Conservation (phyloP, 768 basidiomycete genomes). For the Hericium rajendrae region DNA sequence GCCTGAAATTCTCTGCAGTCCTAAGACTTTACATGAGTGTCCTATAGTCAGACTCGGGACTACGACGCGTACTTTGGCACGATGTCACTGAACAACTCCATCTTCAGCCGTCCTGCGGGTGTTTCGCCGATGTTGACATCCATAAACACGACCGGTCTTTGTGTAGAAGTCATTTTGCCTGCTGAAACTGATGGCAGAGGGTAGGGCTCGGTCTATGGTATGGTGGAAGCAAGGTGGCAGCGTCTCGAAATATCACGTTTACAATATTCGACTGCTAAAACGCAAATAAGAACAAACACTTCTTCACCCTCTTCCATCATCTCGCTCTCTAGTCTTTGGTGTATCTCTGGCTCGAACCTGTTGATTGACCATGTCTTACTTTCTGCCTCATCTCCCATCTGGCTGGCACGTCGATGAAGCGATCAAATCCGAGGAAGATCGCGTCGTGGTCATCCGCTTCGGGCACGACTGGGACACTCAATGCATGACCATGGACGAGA, state of each 20-base stretch:
- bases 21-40: conserved; percentile 29
- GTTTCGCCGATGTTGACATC: conserved; percentile 96
- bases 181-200: not conserved
- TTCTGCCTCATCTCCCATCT: conserved; percentile 78
- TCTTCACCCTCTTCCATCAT: not conserved
- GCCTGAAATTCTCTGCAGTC: conserved; percentile 96
- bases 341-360: not conserved
- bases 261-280: not conserved
- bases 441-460: conserved; percentile 89
- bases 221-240: not conserved
- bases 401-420: conserved; percentile 99
- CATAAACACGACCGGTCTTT: conserved; percentile 91
- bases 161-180: conserved; percentile 24
- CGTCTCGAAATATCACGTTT: not conserved
- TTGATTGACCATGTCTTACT: conserved; percentile 74
- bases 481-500: conserved; percentile 99
- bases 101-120: conserved; percentile 88
- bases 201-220: not conserved
- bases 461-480: conserved; percentile 90
- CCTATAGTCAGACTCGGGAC: not conserved
- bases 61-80: conserved; percentile 70
- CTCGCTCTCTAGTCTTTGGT: not conserved
- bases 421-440: conserved; percentile 95
- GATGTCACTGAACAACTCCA: conserved; percentile 94
- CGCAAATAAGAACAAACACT: not conserved